Base-by-base conservation (phyloP, 2,329 filamentous ascomycete genomes). In the Penicillium digitatum region DNA sequence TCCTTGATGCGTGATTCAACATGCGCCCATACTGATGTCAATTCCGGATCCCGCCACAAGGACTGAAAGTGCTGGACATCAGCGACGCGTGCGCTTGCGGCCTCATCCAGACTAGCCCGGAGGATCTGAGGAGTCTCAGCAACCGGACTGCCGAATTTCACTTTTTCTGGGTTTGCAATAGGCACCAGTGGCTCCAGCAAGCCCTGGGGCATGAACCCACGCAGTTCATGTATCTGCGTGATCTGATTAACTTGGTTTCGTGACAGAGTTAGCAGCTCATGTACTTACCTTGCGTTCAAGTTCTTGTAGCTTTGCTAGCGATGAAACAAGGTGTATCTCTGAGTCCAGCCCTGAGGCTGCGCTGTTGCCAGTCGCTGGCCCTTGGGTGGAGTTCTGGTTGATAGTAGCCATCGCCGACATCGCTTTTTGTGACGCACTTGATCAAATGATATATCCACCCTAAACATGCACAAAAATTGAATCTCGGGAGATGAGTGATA, bases 201-300 rank as follows among this genome's bases (percentile, higher is more conserved):
- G 26, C 72, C 72, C 20, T 69, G 70, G 3, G 76, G 76, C 29
- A 78, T 63, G 18, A 77, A 64, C 24, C 67, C 69, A 44, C 76
- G 76, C 16, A 78, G 65, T 57, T 72, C 67, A 49, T 76, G 74
- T 48, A 78, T 74, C 75, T 78, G 50, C 14, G 12, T 29, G n/a
- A 48, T 6, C 9, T 18, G 11, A 52, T 65, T 47, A 64, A 54
- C 14, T 42, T 40, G 35, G 18, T 22, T 20, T 52, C 26, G 34
- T 26, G 44, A 29, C 1, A 20, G 22, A 20, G 12, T 29, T 31
- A 34, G 31, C 7, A 10, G 27, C 14, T 44, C n/a, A 14, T 12
- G 34, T 26, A 49, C 59, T 32, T 37, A 71, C 69, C 59, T 62
- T 69, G 11, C 64, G 55, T 50, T 76, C 74, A 26, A 76, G 57